Conservation (phyloP, 192 early-diverging fungal species). For the Backusella tuberculispora region DNA sequence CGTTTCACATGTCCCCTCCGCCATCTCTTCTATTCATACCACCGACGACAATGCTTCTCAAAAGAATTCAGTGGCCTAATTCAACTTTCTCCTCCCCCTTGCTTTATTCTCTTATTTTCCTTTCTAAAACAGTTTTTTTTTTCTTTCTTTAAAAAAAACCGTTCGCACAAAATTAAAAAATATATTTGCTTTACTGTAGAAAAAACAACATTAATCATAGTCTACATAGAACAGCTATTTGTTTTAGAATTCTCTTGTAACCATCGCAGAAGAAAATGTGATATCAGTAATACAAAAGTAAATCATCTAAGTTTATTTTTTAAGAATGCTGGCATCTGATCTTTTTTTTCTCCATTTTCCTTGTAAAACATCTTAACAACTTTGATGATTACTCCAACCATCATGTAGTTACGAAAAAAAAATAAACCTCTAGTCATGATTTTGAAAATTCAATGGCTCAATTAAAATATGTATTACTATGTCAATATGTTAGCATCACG, state of each 20-base stretch:
- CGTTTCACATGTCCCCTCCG: not conserved
- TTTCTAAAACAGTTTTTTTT: not conserved
- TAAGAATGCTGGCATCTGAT: not conserved
- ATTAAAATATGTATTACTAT: too few relatives aligned
- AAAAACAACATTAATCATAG: not conserved
- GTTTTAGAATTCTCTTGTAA: not conserved
- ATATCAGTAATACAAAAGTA: not conserved
- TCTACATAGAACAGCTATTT: not conserved
- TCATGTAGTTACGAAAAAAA: too few relatives aligned
- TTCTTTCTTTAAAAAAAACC: not conserved
- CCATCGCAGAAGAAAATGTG: too few relatives aligned
- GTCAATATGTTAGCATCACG: not conserved
- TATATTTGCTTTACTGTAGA: constrained; percentile 11
- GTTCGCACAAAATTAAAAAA: not conserved
- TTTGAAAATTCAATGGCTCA: too few relatives aligned
- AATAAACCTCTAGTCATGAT: too few relatives aligned
- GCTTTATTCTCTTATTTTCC: not conserved
- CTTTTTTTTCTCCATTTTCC: not conserved
- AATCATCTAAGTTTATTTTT: not conserved
- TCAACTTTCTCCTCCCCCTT: not conserved
- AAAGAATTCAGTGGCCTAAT: constrained; percentile 1
- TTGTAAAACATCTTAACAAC: not conserved
- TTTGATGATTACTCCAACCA: not conserved
- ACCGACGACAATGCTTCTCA: constrained; percentile 5
- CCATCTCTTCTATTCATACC: not conserved